Base-by-base conservation (phyloP, 139 green algal species). In the Spirogloea muscicola region DNA sequence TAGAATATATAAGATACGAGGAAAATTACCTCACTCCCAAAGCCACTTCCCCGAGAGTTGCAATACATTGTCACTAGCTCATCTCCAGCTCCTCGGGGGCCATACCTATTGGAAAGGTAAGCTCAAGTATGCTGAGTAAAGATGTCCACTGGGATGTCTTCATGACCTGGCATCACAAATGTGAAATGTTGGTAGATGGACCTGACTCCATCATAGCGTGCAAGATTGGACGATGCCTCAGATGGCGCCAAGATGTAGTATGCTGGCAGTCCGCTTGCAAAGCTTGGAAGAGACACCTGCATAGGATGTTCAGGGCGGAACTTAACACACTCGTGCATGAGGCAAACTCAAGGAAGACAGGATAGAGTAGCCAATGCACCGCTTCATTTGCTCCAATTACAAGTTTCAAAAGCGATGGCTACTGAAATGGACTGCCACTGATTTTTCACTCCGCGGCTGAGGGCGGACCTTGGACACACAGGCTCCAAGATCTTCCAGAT, bases 161-260 rank as follows among this genome's bases (percentile, higher is more conserved):
- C n/a, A n/a, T n/a, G n/a, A n/a, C n/a, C n/a, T n/a, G n/a, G n/a
- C n/a, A n/a, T n/a, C n/a, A n/a, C n/a, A n/a, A n/a, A n/a, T n/a
- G n/a, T n/a, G n/a, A n/a, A n/a, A n/a, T n/a, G n/a, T n/a, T n/a
- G n/a, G n/a, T 49, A 21, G 44, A 3, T 91, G 72, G 94, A 97
- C 5, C 92, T 89, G 40, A 98, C 85, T 4, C 93, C 94, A 64
- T 99, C 94, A 84, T 96, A 99, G 0, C 94, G 87, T 0, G 91
- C 88, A 3, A 99, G 85, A 85, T 99, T 99, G 60, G 86, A 92
- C 3, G 87, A 95, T 0, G 95, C 95, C 84, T 99, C 94, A 18
- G 85, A 91, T 0, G 89, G 63, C 0, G 93, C 93, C 13, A 98
- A 84, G 36, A 98, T 89, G 70, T 98, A 99, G 76, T 99, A 99